phyloP scores from a whole-genome alignment of 768 basidiomycete species.

The Tylopilus subfusipes region DNA sequence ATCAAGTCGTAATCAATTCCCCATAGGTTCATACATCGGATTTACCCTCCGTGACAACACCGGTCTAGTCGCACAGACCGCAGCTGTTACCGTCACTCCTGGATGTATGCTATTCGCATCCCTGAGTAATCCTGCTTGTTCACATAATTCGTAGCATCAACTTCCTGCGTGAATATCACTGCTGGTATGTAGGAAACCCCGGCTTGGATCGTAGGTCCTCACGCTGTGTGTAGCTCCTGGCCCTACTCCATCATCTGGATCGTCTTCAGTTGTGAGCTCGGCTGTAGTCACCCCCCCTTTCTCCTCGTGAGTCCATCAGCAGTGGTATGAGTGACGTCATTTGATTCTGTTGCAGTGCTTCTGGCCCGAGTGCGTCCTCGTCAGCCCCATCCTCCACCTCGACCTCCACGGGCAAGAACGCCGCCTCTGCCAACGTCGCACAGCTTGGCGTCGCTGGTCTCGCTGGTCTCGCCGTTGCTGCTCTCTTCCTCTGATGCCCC shows the following conservation, averaged over 20 bases:
- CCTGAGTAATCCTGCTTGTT: neutral
- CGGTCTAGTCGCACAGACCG: constrained; percentile 50
- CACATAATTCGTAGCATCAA: constrained; percentile 30
- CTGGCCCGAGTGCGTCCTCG: constrained; percentile 2
- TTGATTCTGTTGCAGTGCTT: constrained; percentile 4
- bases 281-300: neutral
- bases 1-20: neutral
- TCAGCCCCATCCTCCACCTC: constrained; percentile 17
- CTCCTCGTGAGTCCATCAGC: constrained; percentile 18
- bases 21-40: constrained; percentile 49
- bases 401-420: constrained; percentile 27
- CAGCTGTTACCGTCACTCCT: constrained; percentile 44
- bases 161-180: constrained; percentile 32
- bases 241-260: constrained; percentile 8
- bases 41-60: constrained; percentile 58
- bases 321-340: neutral
- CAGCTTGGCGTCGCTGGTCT: constrained; percentile 43
- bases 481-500: constrained; percentile 35
- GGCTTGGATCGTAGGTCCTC: constrained; percentile 10
- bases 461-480: constrained; percentile 35
- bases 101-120: constrained; percentile 44
- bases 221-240: constrained; percentile 23
- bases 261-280: neutral
- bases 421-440: constrained; percentile 41
- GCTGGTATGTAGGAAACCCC: constrained; percentile 22